Evolutionary conservation across 2,329 filamentous ascomycete genomes (phyloP).

Genomic region (Colletotrichum acutatum): DNA sequence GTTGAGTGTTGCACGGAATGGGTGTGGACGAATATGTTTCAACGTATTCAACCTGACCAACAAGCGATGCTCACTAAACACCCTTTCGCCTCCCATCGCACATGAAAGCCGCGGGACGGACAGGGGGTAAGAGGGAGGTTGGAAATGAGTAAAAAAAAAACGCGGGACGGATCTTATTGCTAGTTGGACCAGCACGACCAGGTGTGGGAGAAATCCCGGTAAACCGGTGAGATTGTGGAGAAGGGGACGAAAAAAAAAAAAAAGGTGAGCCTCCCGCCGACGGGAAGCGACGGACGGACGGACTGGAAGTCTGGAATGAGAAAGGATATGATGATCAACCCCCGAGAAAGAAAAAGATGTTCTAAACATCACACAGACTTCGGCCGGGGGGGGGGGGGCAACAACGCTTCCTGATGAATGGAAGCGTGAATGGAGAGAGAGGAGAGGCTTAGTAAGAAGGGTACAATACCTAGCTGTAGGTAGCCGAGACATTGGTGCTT

Average conservation of each 20-base stretch:
- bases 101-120: not conserved
- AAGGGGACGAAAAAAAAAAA: too few species aligned
- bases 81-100: not conserved
- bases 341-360: not conserved
- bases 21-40: too few species aligned
- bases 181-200: not conserved
- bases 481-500: conserved; percentile 31
- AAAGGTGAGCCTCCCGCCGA: too few species aligned
- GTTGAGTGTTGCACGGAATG: not conserved
- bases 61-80: not conserved
- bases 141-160: not conserved
- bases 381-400: too few species aligned
- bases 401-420: not conserved
- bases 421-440: not conserved
- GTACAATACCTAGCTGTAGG: conserved; percentile 24
- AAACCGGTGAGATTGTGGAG: not conserved
- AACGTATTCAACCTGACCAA: too few species aligned
- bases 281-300: not conserved
- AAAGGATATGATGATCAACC: not conserved
- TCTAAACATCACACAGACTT: not conserved
- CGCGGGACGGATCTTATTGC: not conserved
- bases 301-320: not conserved
- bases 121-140: not conserved
- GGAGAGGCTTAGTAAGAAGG: not conserved
- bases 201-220: not conserved